Base-by-base conservation (phyloP, 108 stramenopile genomes). In the Epithemia pelagica region DNA sequence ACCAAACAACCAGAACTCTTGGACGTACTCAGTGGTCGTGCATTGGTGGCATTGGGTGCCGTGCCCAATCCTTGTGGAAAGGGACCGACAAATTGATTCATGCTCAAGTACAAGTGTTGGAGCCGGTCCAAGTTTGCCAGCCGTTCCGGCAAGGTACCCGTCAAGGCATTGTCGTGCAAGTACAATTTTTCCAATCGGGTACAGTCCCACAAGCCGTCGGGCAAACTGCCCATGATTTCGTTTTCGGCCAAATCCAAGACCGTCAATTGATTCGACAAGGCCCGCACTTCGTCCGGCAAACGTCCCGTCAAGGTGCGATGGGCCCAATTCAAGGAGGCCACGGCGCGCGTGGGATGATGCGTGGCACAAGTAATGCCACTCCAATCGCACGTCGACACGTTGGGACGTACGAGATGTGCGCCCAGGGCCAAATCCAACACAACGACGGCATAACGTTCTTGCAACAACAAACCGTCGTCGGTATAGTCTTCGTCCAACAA, bases 21-120 rank as follows among this genome's bases (percentile, higher is more conserved):
- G 21, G 8, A 69, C 69, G 32, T 69, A 69, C 69, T 33, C 61
- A 70, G 30, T 28, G 70, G 62, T 7, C 70, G 61, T n/a, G 62
- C 61, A 28, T 54, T 57, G 53, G 32, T 7, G 29, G n/a, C 5
- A 32, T 23, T 27, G 2, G 28, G n/a, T 18, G 54, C 23, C n/a
- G 70, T 63, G 19, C 61, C 33, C 51, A 70, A 10, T 15, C 70
- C 70, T 1, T 30, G 21, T n/a, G 70, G 70, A 15, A 70, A 57
- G 26, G 52, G 23, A 23, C 70, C 70, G 8, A 54, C 30, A 28
- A 69, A 58, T 29, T 61, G 24, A 31, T 61, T 61, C 29, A 26
- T 5, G 3, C 61, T 27, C 61, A 61, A 31, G 28, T 61, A 61
- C 24, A 61, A 26, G 7, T 21, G 30, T 10, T 10, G 7, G 26